Conservation (phyloP, 352 stramenopile genomes). For the Blastocystis sp. region DNA sequence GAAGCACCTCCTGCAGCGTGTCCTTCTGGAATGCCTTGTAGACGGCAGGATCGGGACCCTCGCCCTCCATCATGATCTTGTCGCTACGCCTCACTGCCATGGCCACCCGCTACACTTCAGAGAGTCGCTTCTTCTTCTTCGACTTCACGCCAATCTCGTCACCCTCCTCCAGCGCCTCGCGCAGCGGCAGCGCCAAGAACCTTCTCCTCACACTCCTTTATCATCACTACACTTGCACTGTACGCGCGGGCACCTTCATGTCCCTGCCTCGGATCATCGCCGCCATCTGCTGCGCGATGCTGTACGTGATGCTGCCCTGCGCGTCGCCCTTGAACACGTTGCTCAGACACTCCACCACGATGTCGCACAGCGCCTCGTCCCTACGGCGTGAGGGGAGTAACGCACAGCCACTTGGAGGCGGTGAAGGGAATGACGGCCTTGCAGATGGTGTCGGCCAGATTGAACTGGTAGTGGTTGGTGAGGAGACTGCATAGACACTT, state of each 20-base stretch:
- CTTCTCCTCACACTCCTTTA: neutral
- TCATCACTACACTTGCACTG: constrained; percentile 24
- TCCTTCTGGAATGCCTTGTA: constrained; percentile 67
- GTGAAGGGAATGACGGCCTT: constrained; percentile 46
- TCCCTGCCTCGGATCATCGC: constrained; percentile 11
- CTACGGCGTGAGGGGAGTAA: neutral
- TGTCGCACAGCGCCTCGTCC: neutral
- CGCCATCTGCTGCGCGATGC: constrained; percentile 45
- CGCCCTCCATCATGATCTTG: constrained; percentile 59
- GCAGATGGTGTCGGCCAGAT: constrained; percentile 46
- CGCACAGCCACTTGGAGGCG: neutral
- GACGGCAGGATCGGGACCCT: constrained; percentile 51
- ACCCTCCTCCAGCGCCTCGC: constrained; percentile 18
- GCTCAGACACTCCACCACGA: constrained; percentile 15
- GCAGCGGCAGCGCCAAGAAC: constrained; percentile 47
- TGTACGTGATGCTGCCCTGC: constrained; percentile 48
- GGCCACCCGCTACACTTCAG: constrained; percentile 25
- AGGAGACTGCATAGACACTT: constrained; percentile 35
- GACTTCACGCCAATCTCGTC: constrained; percentile 25
- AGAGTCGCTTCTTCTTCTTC: constrained; percentile 41
- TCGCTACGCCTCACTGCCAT: constrained; percentile 22
- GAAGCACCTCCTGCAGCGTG: constrained; percentile 53
- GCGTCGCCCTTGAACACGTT: constrained; percentile 53
- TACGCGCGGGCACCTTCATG: neutral
- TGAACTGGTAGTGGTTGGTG: constrained; percentile 60